Conservation (phyloP, 768 basidiomycete species). For the Kwoniella dendrophila region DNA sequence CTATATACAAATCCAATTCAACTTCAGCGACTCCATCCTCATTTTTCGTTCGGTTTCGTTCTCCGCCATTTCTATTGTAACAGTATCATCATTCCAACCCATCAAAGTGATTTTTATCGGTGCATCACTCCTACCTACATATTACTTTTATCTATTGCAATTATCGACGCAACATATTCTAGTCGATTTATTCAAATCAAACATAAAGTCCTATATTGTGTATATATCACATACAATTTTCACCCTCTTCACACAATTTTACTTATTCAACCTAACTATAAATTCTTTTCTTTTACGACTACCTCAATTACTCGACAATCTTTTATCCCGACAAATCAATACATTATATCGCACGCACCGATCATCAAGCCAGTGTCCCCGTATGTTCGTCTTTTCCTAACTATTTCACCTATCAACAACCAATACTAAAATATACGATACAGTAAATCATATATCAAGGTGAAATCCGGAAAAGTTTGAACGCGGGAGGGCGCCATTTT, state of each 20-base stretch:
- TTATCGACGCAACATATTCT: neutral
- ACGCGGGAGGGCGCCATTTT: conserved; percentile 32
- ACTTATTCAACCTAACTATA: too few species aligned
- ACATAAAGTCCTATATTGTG: conserved; percentile 12
- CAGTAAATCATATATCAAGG: neutral
- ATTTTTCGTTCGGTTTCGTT: conserved; percentile 14
- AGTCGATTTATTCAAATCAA: neutral
- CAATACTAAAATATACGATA: too few species aligned
- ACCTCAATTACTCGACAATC: too few species aligned
- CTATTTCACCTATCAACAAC: neutral
- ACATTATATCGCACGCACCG: too few species aligned
- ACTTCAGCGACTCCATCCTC: neutral
- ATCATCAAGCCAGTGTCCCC: conserved; percentile 19
- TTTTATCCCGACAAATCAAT: too few species aligned
- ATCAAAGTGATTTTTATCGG: conserved; percentile 18
- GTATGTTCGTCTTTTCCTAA: conserved; percentile 24
- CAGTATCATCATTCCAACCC: neutral
- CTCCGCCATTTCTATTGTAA: neutral
- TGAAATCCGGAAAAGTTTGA: conserved; percentile 2
- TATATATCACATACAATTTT: neutral
- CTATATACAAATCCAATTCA: neutral
- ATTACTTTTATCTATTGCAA: neutral
- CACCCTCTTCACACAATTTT: neutral
- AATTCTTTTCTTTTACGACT: too few species aligned
- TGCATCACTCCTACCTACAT: conserved; percentile 25